These are phyloP conservation scores for Phytophthora hybrid DNA, from an alignment of 352 stramenopile genomes.

Conservation along the genomic window DNA sequence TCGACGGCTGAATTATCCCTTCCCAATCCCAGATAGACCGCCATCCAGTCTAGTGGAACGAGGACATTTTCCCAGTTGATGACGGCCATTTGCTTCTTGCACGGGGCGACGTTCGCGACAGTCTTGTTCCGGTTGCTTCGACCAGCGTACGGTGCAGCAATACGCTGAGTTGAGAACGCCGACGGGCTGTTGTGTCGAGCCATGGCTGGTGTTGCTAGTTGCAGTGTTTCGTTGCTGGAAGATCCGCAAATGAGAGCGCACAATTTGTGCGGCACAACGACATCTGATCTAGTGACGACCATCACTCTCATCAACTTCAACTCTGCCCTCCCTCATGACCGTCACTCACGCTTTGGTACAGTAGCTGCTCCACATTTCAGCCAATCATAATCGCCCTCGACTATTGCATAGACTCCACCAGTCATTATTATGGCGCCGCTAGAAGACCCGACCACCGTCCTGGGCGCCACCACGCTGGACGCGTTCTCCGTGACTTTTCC, in stretches of 20 bases:
- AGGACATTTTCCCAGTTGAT: constrained; percentile 71
- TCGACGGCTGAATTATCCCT: constrained; percentile 35
- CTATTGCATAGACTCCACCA: constrained; percentile 25
- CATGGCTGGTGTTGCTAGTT: constrained; percentile 10
- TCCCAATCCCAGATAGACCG: constrained; percentile 41
- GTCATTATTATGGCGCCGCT: constrained; percentile 65
- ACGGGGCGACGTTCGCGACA: neutral
- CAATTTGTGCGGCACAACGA: too few relatives aligned
- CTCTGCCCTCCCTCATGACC: neutral
- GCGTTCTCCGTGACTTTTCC: constrained; percentile 82
- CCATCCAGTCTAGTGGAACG: constrained; percentile 50
- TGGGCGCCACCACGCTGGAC: constrained; percentile 86
- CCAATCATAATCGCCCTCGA: neutral
- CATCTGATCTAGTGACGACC: neutral
- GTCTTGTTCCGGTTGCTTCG: constrained; percentile 5
- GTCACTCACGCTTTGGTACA: constrained; percentile 20
- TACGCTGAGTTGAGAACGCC: constrained; percentile 17
- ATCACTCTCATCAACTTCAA: constrained; percentile 26
- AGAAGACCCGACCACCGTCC: constrained; percentile 79
- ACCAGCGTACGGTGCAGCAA: constrained; percentile 9
- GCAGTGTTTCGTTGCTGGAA: constrained; percentile 15
- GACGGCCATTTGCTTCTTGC: constrained; percentile 38
- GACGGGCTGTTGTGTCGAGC: neutral
- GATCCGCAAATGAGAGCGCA: constrained; percentile 16
- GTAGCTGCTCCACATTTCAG: neutral